These are phyloP conservation scores for Schizopora paradoxa DNA, from an alignment of 1,284 basidiomycete genomes.

Conservation along the genomic window DNA sequence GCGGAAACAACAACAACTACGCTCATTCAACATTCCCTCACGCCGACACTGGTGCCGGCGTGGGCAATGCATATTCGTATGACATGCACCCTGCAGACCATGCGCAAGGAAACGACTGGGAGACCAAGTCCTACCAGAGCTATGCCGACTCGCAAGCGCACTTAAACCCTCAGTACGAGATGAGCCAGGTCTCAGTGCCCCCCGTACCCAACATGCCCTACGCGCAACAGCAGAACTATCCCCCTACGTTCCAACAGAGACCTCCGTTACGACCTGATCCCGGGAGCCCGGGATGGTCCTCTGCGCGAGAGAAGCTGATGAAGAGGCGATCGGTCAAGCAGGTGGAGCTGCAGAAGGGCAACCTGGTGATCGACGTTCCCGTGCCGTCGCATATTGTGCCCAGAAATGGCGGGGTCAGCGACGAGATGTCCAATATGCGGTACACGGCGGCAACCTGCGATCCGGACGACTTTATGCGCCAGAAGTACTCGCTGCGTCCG, in stretches of 20 bases:
- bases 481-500: conserved; percentile 78
- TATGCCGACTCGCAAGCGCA: conserved; percentile 66
- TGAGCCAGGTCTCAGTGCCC: conserved; percentile 47
- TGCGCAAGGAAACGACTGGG: conserved; percentile 40
- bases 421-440: conserved; percentile 81
- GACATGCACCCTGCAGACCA: conserved; percentile 17
- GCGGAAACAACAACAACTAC: conserved; percentile 26
- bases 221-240: conserved; percentile 48
- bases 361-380: conserved; percentile 76
- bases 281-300: conserved; percentile 57
- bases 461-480: conserved; percentile 80
- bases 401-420: conserved; percentile 50
- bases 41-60: conserved; percentile 29
- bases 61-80: conserved; percentile 13
- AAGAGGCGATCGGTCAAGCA: conserved; percentile 74
- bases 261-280: conserved; percentile 44
- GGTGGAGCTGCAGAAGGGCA: conserved; percentile 78
- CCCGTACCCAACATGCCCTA: conserved; percentile 50
- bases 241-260: conserved; percentile 42
- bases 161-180: conserved; percentile 56
- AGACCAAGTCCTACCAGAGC: conserved; percentile 54
- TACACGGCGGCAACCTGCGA: conserved; percentile 95
- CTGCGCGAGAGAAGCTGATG: conserved; percentile 70
- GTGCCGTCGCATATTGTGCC: conserved; percentile 78
- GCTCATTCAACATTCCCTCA: conserved; percentile 20